Evolutionary conservation across 2,329 filamentous ascomycete species (phyloP).

Genomic region (Periconia digitata): DNA sequence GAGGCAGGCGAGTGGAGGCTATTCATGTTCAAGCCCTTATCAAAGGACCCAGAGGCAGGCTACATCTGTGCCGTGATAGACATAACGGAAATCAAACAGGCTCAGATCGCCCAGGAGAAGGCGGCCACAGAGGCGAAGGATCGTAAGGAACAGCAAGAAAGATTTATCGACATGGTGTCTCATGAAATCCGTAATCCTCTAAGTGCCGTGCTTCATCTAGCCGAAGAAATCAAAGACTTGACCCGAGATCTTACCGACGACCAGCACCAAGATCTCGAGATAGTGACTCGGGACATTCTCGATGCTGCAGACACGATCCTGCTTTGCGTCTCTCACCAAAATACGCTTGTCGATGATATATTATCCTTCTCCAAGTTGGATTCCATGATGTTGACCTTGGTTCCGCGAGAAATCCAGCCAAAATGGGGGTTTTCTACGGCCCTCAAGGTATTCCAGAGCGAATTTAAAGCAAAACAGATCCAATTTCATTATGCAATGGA

Average conservation of each 20-base stretch:
- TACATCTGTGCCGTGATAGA: slow-evolving; percentile 52
- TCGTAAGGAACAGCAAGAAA: slow-evolving; percentile 49
- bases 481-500: slow-evolving; percentile 46
- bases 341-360: slow-evolving; percentile 51
- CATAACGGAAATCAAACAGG: slow-evolving; percentile 49
- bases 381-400: slow-evolving; percentile 47
- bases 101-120: slow-evolving; percentile 45
- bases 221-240: slow-evolving; percentile 46
- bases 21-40: slow-evolving; percentile 47
- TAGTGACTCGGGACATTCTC: slow-evolving; percentile 31
- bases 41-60: slow-evolving; percentile 45
- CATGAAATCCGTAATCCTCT: slow-evolving; percentile 46
- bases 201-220: slow-evolving; percentile 45
- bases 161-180: slow-evolving; percentile 51
- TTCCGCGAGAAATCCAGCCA: slow-evolving; percentile 34
- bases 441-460: slow-evolving; percentile 45
- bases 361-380: slow-evolving; percentile 52
- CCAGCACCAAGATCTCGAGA: slow-evolving; percentile 15
- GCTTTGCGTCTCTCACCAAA: slow-evolving; percentile 49
- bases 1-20: slow-evolving; percentile 44
- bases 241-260: slow-evolving; percentile 23
- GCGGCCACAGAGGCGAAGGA: slow-evolving; percentile 47
- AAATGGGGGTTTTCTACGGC: slow-evolving; percentile 42
- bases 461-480: slow-evolving; percentile 42
- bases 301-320: slow-evolving; percentile 45